Conservation (phyloP, 768 basidiomycete genomes). For the Ramaria sp. region DNA sequence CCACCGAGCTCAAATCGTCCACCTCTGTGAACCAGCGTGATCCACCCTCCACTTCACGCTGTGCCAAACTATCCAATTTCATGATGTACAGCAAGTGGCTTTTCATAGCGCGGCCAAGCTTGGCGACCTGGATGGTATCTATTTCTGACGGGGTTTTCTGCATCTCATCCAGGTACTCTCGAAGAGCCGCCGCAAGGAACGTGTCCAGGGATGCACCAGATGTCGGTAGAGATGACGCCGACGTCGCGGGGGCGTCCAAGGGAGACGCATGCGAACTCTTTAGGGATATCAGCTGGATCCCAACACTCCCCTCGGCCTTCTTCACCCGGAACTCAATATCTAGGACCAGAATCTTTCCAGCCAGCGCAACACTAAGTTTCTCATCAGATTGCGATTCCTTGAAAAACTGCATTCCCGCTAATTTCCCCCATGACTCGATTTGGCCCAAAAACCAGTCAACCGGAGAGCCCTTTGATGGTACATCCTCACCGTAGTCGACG, state of each 20-base stretch:
- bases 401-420: constrained; percentile 67
- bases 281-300: constrained; percentile 40
- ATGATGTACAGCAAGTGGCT: constrained; percentile 60
- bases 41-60: constrained; percentile 46
- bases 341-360: constrained; percentile 71
- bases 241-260: constrained; percentile 23
- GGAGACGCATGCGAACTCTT: constrained; percentile 67
- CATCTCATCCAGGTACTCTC: constrained; percentile 48
- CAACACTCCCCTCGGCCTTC: constrained; percentile 18
- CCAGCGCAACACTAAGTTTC: constrained; percentile 48
- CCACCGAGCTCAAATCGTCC: constrained; percentile 39
- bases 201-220: constrained; percentile 39
- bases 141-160: constrained; percentile 42
- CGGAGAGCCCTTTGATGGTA: constrained; percentile 37
- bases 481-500: constrained; percentile 50
- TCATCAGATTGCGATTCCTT: constrained; percentile 45
- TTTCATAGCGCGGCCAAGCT: constrained; percentile 35
- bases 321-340: constrained; percentile 54
- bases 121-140: constrained; percentile 42
- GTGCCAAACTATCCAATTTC: constrained; percentile 59
- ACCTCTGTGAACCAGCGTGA: constrained; percentile 68
- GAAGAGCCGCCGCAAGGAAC: constrained; percentile 47
- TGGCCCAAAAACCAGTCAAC: constrained; percentile 49
- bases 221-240: constrained; percentile 12
- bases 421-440: constrained; percentile 50